Conservation (phyloP, 2,329 filamentous ascomycete species). For the Alternaria dauci region DNA sequence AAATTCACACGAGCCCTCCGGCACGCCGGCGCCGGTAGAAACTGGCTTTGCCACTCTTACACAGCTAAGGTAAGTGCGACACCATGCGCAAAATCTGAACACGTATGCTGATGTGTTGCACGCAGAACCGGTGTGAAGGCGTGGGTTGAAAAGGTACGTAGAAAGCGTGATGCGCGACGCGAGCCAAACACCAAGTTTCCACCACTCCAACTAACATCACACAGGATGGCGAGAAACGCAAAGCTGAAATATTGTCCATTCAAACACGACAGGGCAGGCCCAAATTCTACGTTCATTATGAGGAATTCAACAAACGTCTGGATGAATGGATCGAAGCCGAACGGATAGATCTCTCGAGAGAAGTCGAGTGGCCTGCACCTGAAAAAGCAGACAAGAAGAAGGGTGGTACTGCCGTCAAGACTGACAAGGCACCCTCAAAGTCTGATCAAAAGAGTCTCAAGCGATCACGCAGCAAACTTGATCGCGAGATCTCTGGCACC, state of each 20-base stretch:
- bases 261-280: constrained; percentile 87
- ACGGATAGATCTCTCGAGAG: constrained; percentile 84
- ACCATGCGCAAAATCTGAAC: constrained; percentile 33
- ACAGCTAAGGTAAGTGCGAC: constrained; percentile 73
- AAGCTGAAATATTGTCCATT: constrained; percentile 96
- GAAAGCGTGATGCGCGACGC: constrained; percentile 12
- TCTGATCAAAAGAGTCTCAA: constrained; percentile 58
- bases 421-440: constrained; percentile 52
- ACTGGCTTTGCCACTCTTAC: constrained; percentile 86
- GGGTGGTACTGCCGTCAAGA: constrained; percentile 65
- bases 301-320: constrained; percentile 93
- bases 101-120: constrained; percentile 41
- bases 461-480: constrained; percentile 55
- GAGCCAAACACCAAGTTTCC: constrained; percentile 1
- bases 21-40: constrained; percentile 68
- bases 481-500: constrained; percentile 66
- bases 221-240: constrained; percentile 81
- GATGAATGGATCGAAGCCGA: constrained; percentile 87
- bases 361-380: constrained; percentile 95
- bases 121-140: constrained; percentile 71
- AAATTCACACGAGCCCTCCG: constrained; percentile 61
- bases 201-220: constrained; percentile 22
- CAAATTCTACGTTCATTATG: constrained; percentile 95
- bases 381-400: constrained; percentile 91
- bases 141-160: constrained; percentile 72